phyloP scores from a whole-genome alignment of 2,329 filamentous ascomycete species.

The Aspergillus sojae region DNA sequence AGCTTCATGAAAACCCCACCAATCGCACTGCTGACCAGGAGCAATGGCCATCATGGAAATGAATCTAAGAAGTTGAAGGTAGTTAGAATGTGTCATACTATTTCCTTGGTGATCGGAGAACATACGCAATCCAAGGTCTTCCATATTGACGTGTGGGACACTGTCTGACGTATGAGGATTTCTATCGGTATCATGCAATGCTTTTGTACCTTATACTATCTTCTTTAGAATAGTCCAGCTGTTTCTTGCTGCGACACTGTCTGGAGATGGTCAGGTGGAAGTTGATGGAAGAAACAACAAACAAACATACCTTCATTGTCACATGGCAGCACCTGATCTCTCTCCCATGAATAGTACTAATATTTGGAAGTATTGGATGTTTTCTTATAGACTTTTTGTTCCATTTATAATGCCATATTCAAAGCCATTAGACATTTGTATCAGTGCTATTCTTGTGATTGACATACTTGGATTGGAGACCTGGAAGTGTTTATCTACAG shows the following conservation, averaged over 20 bases:
- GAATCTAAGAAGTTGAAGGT: background rate
- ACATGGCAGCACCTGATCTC: background rate
- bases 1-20: conserved; percentile 4
- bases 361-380: background rate
- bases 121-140: background rate
- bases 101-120: background rate
- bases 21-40: background rate
- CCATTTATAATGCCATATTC: no score
- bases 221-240: background rate
- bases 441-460: no score
- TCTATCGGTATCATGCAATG: background rate
- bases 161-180: background rate
- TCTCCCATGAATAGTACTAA: background rate
- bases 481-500: background rate
- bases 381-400: background rate
- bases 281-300: background rate
- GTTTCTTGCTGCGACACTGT: background rate
- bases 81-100: background rate
- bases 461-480: background rate
- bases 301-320: background rate
- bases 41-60: background rate
- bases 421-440: background rate
- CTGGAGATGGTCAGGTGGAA: background rate
- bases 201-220: background rate
- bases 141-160: background rate